Conservation (phyloP, 2,329 filamentous ascomycete species). For the Metarhizium guizhouense region DNA sequence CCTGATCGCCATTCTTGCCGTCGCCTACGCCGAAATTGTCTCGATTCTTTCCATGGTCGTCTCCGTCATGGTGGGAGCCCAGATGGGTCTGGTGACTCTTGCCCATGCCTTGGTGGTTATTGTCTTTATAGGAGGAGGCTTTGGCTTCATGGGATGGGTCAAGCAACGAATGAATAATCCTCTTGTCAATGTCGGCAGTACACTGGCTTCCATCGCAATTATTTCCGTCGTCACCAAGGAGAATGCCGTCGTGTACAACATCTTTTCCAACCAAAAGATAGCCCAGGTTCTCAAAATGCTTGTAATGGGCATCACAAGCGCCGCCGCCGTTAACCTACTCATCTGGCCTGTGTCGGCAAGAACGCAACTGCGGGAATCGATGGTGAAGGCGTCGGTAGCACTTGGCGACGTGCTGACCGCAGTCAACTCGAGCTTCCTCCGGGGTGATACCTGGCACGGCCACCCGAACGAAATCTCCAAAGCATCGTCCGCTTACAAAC, state of each 20-base stretch:
- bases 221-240: slow-evolving; percentile 84
- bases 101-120: slow-evolving; percentile 70
- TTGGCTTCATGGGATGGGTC: slow-evolving; percentile 76
- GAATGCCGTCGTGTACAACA: slow-evolving; percentile 66
- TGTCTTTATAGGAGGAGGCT: slow-evolving; percentile 70
- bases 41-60: slow-evolving; percentile 75
- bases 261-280: slow-evolving; percentile 56
- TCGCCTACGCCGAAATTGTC: slow-evolving; percentile 57
- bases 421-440: slow-evolving; percentile 74
- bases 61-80: slow-evolving; percentile 63
- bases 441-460: slow-evolving; percentile 34
- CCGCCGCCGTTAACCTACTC: slow-evolving; percentile 60
- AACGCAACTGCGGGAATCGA: slow-evolving; percentile 57
- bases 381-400: slow-evolving; percentile 62
- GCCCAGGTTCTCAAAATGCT: slow-evolving; percentile 61
- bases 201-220: slow-evolving; percentile 71
- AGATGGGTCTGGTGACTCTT: slow-evolving; percentile 54
- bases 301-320: slow-evolving; percentile 62
- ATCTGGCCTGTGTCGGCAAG: slow-evolving; percentile 70
- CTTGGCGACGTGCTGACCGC: slow-evolving; percentile 70
- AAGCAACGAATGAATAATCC: slow-evolving; percentile 68
- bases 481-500: slow-evolving; percentile 40
- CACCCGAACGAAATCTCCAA: slow-evolving; percentile 4
- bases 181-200: slow-evolving; percentile 71
- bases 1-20: slow-evolving; percentile 62